phyloP scores from a whole-genome alignment of 176 grass and related monocot genomes.

The Avena insularis region DNA sequence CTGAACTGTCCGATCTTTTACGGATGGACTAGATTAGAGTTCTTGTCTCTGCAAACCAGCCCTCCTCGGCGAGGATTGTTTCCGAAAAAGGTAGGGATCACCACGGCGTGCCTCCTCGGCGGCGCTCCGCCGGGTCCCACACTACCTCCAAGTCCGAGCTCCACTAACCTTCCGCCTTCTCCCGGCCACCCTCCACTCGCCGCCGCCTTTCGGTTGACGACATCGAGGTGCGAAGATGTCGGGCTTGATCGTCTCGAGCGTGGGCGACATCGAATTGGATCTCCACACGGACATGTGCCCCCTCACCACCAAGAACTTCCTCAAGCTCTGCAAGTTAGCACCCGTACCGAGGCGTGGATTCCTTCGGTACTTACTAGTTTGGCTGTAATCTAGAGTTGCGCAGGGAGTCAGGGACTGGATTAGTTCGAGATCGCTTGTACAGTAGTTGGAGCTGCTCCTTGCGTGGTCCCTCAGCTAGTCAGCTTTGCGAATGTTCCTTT shows the following conservation, averaged over 20 bases:
- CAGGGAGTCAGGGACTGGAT: neutral
- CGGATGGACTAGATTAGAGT: neutral
- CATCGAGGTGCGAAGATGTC: slow-evolving; percentile 58
- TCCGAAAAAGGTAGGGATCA: neutral
- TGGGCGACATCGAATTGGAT: slow-evolving; percentile 81
- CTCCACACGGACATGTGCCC: slow-evolving; percentile 70
- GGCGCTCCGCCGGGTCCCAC: slow-evolving; percentile 8
- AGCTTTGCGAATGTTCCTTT: neutral
- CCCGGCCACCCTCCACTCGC: neutral
- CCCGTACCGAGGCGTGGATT: neutral
- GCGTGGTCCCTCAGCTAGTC: neutral
- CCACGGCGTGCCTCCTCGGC: neutral
- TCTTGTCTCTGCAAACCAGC: neutral
- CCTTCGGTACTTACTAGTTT: neutral
- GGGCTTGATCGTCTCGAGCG: slow-evolving; percentile 77
- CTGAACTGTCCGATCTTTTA: neutral
- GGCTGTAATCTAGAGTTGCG: neutral
- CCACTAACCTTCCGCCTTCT: neutral
- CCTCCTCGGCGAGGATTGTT: neutral
- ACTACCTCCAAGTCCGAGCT: neutral
- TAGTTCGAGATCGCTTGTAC: neutral
- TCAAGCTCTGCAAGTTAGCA: slow-evolving; percentile 92
- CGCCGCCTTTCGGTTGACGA: neutral
- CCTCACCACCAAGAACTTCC: slow-evolving; percentile 86
- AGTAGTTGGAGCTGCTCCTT: neutral